These are phyloP conservation scores for Candida orba DNA, from an alignment of 805 yeast genomes.

Conservation along the genomic window DNA sequence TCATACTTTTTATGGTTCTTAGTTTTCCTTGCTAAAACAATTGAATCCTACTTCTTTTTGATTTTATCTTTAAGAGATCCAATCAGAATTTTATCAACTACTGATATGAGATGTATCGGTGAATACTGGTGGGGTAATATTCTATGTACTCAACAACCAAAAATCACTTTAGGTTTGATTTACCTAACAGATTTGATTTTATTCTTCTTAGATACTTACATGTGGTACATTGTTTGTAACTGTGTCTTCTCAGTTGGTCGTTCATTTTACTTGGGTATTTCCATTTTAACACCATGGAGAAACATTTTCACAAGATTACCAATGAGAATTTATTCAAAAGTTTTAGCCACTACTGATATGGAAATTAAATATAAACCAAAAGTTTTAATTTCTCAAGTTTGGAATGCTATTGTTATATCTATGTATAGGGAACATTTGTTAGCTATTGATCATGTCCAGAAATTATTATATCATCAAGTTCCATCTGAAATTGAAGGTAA, in stretches of 20 bases:
- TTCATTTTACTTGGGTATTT: slow-evolving; percentile 97
- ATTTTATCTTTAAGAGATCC: slow-evolving; percentile 90
- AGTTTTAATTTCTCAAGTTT: slow-evolving; percentile 94
- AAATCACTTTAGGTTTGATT: slow-evolving; percentile 88
- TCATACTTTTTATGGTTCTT: slow-evolving; percentile 86
- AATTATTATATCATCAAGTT: slow-evolving; percentile 94
- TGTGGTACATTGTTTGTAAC: slow-evolving; percentile 97
- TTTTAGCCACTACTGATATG: slow-evolving; percentile 97
- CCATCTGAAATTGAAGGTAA: slow-evolving; percentile 98
- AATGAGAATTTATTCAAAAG: slow-evolving; percentile 96
- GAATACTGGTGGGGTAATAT: slow-evolving; percentile 78
- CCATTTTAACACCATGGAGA: slow-evolving; percentile 99
- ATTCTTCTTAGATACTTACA: slow-evolving; percentile 96
- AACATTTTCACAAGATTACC: slow-evolving; percentile 96
- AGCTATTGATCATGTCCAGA: slow-evolving; percentile 98
- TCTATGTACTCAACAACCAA: slow-evolving; percentile 81
- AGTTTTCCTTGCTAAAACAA: slow-evolving; percentile 82
- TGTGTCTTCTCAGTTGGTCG: slow-evolving; percentile 95
- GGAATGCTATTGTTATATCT: slow-evolving; percentile 98
- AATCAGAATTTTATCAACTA: slow-evolving; percentile 77
- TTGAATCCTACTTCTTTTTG: slow-evolving; percentile 91
- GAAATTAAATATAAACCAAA: slow-evolving; percentile 98
- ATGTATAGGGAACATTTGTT: slow-evolving; percentile 99
- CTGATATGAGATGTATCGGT: slow-evolving; percentile 91
- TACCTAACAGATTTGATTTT: slow-evolving; percentile 84